These are phyloP conservation scores for Parastagonospora avenae DNA, from an alignment of 2,329 filamentous ascomycete genomes.

Conservation along the genomic window DNA sequence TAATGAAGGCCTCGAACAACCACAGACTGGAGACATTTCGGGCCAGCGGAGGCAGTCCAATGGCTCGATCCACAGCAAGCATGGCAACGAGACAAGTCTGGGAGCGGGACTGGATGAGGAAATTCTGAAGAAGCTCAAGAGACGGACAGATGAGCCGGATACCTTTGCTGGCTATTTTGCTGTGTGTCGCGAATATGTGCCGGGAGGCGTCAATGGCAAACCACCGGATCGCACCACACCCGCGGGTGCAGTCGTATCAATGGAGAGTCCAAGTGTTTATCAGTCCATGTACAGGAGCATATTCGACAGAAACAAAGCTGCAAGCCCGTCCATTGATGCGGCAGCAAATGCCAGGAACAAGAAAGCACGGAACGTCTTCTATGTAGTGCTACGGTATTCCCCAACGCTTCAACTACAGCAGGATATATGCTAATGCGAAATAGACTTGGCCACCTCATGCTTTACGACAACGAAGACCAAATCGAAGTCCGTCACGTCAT, in stretches of 20 bases:
- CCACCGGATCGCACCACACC: slow-evolving; percentile 86
- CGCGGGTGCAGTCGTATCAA: slow-evolving; percentile 74
- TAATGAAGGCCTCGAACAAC: slow-evolving; percentile 7
- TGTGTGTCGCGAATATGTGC: slow-evolving; percentile 91
- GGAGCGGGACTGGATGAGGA: slow-evolving; percentile 28
- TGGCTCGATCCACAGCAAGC: slow-evolving; percentile 12
- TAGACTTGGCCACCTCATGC: slow-evolving; percentile 86
- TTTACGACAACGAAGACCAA: slow-evolving; percentile 95
- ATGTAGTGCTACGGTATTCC: slow-evolving; percentile 80
- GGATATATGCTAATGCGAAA: slow-evolving; percentile 9
- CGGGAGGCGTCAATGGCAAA: slow-evolving; percentile 89
- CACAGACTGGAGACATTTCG: not conserved
- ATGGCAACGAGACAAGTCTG: slow-evolving; percentile 17
- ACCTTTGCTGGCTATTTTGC: slow-evolving; percentile 92
- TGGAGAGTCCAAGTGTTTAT: slow-evolving; percentile 91
- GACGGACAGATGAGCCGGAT: slow-evolving; percentile 66
- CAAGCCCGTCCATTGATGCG: slow-evolving; percentile 58
- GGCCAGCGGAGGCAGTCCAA: slow-evolving; percentile 16
- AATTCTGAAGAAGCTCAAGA: slow-evolving; percentile 30
- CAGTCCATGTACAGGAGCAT: slow-evolving; percentile 98
- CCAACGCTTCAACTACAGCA: no score
- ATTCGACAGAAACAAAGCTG: slow-evolving; percentile 76
- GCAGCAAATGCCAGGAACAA: slow-evolving; percentile 57
- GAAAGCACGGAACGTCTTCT: slow-evolving; percentile 85
- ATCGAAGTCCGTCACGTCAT: slow-evolving; percentile 96